These are phyloP conservation scores for Orychophragmus violaceus DNA, from an alignment of 345 rosid species.

Conservation along the genomic window DNA sequence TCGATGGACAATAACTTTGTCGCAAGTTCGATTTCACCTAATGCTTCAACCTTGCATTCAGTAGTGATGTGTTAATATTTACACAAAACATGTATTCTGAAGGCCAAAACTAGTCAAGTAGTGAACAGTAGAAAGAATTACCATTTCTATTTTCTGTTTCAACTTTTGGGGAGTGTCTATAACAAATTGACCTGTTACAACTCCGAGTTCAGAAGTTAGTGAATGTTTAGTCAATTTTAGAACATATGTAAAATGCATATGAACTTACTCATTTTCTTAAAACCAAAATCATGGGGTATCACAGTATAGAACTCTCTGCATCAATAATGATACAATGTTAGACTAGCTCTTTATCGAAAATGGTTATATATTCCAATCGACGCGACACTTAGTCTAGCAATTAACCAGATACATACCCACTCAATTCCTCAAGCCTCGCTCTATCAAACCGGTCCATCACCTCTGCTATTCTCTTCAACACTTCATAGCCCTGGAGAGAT, in stretches of 20 bases:
- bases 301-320: conserved; percentile 87
- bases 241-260: neutral
- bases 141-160: conserved; percentile 82
- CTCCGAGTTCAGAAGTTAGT: conserved; percentile 17
- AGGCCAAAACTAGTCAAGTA: conserved; percentile 11
- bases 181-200: conserved; percentile 70
- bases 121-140: conserved; percentile 25
- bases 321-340: conserved; percentile 8
- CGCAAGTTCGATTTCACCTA: conserved; percentile 81
- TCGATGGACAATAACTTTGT: conserved; percentile 64
- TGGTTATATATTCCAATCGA: neutral
- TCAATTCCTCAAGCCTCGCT: conserved; percentile 59
- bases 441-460: conserved; percentile 42
- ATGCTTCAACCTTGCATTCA: conserved; percentile 70
- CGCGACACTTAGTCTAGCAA: neutral
- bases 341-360: neutral
- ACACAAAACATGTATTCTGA: neutral
- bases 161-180: conserved; percentile 81
- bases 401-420: conserved; percentile 50
- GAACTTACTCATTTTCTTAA: conserved; percentile 73
- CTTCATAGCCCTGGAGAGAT: conserved; percentile 68
- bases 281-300: conserved; percentile 91
- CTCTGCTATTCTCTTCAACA: conserved; percentile 67
- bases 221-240: neutral
- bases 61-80: conserved; percentile 12